phyloP scores from a whole-genome alignment of 108 stramenopile genomes.

The Chaetoceros muelleri region DNA sequence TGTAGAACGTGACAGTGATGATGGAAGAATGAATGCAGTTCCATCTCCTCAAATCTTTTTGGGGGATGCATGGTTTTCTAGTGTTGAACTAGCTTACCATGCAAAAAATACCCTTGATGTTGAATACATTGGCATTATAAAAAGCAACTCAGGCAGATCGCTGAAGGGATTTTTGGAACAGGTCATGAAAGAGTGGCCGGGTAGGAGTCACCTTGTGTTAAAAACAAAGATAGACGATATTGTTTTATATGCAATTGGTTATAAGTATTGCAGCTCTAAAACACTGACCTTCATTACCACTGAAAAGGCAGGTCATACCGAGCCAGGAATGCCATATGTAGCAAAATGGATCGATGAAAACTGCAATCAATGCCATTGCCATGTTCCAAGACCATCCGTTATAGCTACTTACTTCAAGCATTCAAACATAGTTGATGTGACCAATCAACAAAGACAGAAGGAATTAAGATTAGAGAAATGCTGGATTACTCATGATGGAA shows the following conservation, averaged over 20 bases:
- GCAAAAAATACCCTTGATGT: no score
- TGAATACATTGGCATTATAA: not conserved
- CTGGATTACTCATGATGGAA: conserved; percentile 11
- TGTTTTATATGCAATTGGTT: conserved; percentile 3
- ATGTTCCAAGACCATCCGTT: conserved; percentile 9
- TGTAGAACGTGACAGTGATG: not conserved
- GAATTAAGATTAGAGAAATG: conserved; percentile 5
- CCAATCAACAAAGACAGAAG: conserved; percentile 11
- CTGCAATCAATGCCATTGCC: not conserved
- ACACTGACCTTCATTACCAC: conserved; percentile 3
- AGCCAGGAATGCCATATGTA: conserved; percentile 7
- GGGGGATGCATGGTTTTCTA: not conserved
- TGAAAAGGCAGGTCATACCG: conserved; percentile 3
- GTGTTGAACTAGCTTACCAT: not conserved
- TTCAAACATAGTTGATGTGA: conserved; percentile 8
- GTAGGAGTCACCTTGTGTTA: conserved; percentile 4
- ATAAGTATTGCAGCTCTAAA: conserved; percentile 11
- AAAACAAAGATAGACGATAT: not conserved
- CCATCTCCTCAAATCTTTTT: not conserved
- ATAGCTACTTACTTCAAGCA: conserved; percentile 4
- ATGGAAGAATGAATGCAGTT: not conserved
- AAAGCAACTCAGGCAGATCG: not conserved
- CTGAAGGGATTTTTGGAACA: not conserved
- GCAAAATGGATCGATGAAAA: conserved; percentile 4
- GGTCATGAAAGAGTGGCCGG: conserved; percentile 10